Conservation (phyloP, 441 rosid species). For the Euphorbia celastroides region DNA sequence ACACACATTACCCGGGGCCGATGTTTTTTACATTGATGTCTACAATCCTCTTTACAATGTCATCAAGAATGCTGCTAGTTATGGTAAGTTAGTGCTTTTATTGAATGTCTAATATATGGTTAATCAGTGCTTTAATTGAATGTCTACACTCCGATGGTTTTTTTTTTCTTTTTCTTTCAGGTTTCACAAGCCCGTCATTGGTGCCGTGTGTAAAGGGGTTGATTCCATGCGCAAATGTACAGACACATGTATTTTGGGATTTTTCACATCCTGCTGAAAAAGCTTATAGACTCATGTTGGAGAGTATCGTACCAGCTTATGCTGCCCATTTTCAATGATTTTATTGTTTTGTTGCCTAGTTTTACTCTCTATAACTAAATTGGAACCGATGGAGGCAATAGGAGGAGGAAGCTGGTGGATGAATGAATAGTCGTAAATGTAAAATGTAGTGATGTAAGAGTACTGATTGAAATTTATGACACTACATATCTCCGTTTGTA, state of each 20-base stretch:
- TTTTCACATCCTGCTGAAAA: slow-evolving; percentile 3
- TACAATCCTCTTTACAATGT: slow-evolving; percentile 42
- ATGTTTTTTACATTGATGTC: slow-evolving; percentile 40
- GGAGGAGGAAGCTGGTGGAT: too few relatives aligned
- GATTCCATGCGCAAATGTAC: not conserved
- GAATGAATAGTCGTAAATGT: too few relatives aligned
- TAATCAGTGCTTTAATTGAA: not conserved
- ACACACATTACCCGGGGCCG: not conserved
- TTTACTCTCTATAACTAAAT: too few relatives aligned
- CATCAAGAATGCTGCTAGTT: slow-evolving; percentile 27
- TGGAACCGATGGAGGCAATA: too few relatives aligned
- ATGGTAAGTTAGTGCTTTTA: slow-evolving; percentile 31
- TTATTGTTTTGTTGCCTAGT: not conserved
- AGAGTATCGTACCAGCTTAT: not conserved
- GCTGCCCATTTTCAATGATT: not conserved
- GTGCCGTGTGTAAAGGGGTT: not conserved
- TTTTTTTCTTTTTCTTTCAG: too few relatives aligned
- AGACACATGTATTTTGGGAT: slow-evolving; percentile 6
- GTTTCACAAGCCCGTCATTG: not conserved
- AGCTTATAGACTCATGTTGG: not conserved
- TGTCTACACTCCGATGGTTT: too few relatives aligned
- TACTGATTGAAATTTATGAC: slow-evolving; percentile 71
- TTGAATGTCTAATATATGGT: not conserved
- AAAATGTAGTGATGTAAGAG: too few relatives aligned
- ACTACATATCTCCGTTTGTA: slow-evolving; percentile 81